Percentiles rank a stretch among this genome's conserved stretches.
Conservation (phyloP, 2,329 filamentous ascomycete genomes). For the Pseudogymnoascus verrucosus region DNA sequence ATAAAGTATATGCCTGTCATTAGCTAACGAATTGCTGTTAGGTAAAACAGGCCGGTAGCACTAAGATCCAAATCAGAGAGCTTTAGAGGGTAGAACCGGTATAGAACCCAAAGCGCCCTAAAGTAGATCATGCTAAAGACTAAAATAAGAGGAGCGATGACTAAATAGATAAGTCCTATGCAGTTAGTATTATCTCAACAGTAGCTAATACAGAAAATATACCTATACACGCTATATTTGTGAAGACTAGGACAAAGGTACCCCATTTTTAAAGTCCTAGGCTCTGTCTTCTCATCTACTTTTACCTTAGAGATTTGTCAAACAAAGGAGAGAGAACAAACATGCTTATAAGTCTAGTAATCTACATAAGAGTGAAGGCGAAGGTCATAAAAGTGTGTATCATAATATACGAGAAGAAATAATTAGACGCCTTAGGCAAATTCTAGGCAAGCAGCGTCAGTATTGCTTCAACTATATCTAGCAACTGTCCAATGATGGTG, state of each 20-base stretch:
- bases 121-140: constrained; percentile 16
- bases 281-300: constrained; percentile 8
- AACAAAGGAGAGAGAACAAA: constrained; percentile 15
- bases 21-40: constrained; percentile 8
- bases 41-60: background rate
- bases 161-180: constrained; percentile 19
- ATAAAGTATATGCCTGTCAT: constrained; percentile 11
- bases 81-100: constrained; percentile 8
- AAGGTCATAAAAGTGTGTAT: constrained; percentile 14
- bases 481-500: constrained; percentile 16
- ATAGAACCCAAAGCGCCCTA: constrained; percentile 16
- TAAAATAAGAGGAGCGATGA: constrained; percentile 17
- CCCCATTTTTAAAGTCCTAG: constrained; percentile 11
- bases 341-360: constrained; percentile 10
- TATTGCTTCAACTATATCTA: background rate
- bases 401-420: constrained; percentile 22
- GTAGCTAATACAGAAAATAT: background rate
- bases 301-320: constrained; percentile 12
- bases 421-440: constrained; percentile 19
- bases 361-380: constrained; percentile 13
- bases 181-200: background rate
- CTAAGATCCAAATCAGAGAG: background rate
- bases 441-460: background rate
- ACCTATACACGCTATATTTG: constrained; percentile 19
- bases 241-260: constrained; percentile 13